These are phyloP conservation scores for Paraphoma sp. DNA, from an alignment of 2,329 filamentous ascomycete genomes.

Conservation along the genomic window DNA sequence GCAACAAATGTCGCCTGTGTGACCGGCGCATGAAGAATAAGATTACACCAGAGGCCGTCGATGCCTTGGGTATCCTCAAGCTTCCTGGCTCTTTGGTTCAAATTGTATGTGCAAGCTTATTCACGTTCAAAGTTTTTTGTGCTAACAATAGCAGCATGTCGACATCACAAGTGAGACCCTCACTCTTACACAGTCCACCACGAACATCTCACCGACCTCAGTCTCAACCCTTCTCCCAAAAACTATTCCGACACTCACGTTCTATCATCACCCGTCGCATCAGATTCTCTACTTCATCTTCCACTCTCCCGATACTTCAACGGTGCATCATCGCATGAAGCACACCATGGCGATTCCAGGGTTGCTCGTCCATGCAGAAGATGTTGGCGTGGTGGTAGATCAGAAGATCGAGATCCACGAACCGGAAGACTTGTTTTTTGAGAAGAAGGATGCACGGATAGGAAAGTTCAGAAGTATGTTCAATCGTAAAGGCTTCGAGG, in stretches of 20 bases:
- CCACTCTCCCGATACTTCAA: constrained; percentile 27
- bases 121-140: neutral
- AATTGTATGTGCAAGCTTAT: constrained; percentile 16
- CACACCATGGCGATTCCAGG: constrained; percentile 38
- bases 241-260: constrained; percentile 30
- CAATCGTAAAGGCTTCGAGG: constrained; percentile 19
- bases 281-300: constrained; percentile 32
- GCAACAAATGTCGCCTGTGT: constrained; percentile 37
- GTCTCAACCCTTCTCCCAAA: constrained; percentile 19
- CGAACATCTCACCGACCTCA: neutral
- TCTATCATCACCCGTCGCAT: constrained; percentile 29
- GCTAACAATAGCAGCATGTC: constrained; percentile 17
- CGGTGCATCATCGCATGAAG: constrained; percentile 37
- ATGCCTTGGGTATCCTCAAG: constrained; percentile 20
- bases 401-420: constrained; percentile 40
- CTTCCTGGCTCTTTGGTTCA: constrained; percentile 23
- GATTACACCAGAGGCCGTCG: constrained; percentile 22
- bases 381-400: constrained; percentile 27
- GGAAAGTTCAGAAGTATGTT: constrained; percentile 32
- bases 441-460: constrained; percentile 12
- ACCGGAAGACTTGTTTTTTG: constrained; percentile 26
- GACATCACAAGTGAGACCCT: constrained; percentile 25
- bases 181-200: constrained; percentile 11
- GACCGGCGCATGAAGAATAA: constrained; percentile 42
- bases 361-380: constrained; percentile 33